phyloP scores from a whole-genome alignment of 768 basidiomycete species.

The Pleurotus tuoliensis region DNA sequence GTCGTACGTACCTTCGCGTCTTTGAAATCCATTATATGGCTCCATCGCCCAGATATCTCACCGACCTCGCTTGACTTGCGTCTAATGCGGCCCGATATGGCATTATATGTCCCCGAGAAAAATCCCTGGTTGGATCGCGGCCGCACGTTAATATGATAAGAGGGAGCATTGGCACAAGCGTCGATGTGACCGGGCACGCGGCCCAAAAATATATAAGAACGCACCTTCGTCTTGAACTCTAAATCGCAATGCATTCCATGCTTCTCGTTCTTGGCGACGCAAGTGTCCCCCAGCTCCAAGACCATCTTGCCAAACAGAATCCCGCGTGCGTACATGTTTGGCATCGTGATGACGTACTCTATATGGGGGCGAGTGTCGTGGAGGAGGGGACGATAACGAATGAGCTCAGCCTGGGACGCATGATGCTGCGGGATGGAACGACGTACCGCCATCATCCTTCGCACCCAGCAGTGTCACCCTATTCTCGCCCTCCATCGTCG shows the following conservation, averaged over 20 bases:
- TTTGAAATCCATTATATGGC: constrained; percentile 83
- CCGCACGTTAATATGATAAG: background rate
- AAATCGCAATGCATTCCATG: constrained; percentile 74
- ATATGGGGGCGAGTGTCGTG: constrained; percentile 3
- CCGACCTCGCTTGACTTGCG: constrained; percentile 64
- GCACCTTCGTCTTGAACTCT: constrained; percentile 96
- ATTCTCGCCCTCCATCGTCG: constrained; percentile 95
- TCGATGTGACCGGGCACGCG: background rate
- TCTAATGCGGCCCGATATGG: constrained; percentile 77
- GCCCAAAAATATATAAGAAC: constrained; percentile 8
- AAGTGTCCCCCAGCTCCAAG: constrained; percentile 89
- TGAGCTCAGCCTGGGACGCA: background rate
- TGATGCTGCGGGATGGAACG: constrained; percentile 7
- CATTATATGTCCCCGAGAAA: constrained; percentile 96
- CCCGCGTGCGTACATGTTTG: constrained; percentile 93
- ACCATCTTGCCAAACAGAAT: constrained; percentile 94
- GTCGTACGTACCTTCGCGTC: constrained; percentile 47
- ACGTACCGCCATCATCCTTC: constrained; percentile 81
- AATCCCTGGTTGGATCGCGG: constrained; percentile 61
- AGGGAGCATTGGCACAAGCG: background rate
- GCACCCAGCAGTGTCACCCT: constrained; percentile 78
- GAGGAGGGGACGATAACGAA: background rate
- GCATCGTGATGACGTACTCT: constrained; percentile 93
- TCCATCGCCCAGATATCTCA: constrained; percentile 90
- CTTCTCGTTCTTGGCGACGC: constrained; percentile 79